Base-by-base conservation (phyloP, 2,329 filamentous ascomycete species). In the Xylaria arbuscula region DNA sequence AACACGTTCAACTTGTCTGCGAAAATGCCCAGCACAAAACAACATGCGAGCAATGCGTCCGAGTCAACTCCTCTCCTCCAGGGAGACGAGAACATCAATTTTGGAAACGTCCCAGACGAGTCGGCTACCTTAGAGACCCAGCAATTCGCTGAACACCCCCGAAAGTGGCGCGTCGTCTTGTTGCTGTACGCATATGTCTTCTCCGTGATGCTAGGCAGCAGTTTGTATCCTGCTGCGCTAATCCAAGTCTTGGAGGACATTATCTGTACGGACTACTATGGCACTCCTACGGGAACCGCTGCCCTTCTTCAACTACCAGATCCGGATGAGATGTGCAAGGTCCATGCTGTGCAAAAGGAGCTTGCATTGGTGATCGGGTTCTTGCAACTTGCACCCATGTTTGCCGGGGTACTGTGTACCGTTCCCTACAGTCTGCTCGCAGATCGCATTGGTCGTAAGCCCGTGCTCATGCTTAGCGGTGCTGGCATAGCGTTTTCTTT, bases 141-240 rank as follows among this genome's bases (percentile, higher is more conserved):
- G 4, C 45, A 50, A 15, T 2, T 19, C 17, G 24, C 19, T 48
- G 17, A 61, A 22, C 38, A 24, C 0, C 51, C 22, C 50, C 51
- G 19, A 0, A 78, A 81, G 19, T 54, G 63, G 63, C 47, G 48
- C 17, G 40, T 66, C 22, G 17, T 66, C 32, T 17, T 60, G 45
- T 4, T 66, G 15, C 34, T 61, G 3, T 61, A 51, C 38, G 19
- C 38, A 15, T 47, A 34, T n/a, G 48, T 40, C n/a, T 66, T 66
- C 34, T 24, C 40, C 36, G 48, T 66, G 63, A 66, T 66, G 54
- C 34, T 66, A 7, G 63, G 24, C 24, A 55, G 61, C n/a, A 66
- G 28, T 34, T 36, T 66, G n/a, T 51, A 60, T 15, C 63, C 63
- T 9, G 63, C 63, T 1, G 63, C 63, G n/a, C 24, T 61, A 11